Evolutionary conservation across 2,329 filamentous ascomycete genomes (phyloP).

Genomic region (Monilinia fructigena): DNA sequence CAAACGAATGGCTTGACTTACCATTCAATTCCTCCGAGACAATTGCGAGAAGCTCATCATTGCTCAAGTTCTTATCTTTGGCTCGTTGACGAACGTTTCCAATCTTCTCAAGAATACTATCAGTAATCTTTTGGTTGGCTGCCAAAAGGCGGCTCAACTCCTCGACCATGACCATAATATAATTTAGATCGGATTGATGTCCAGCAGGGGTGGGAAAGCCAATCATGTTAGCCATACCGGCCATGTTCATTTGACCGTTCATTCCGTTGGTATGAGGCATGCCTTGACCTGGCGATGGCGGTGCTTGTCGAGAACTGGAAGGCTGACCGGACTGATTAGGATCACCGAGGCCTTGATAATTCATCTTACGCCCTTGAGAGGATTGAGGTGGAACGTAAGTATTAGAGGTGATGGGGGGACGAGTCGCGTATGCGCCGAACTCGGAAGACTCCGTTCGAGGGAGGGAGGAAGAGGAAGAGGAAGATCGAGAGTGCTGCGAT

Average conservation of each 20-base stretch:
- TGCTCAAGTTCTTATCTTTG: slow-evolving; percentile 53
- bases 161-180: slow-evolving; percentile 67
- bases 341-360: slow-evolving; percentile 28
- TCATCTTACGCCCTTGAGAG: slow-evolving; percentile 7
- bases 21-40: slow-evolving; percentile 58
- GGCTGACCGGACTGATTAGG: slow-evolving; percentile 28
- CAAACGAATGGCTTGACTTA: slow-evolving; percentile 37
- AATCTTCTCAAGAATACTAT: slow-evolving; percentile 63
- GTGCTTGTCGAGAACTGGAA: slow-evolving; percentile 36
- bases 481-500: slow-evolving; percentile 10
- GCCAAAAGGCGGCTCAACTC: slow-evolving; percentile 49
- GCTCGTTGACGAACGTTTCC: slow-evolving; percentile 55
- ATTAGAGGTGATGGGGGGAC: neutral
- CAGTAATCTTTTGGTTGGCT: slow-evolving; percentile 57
- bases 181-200: slow-evolving; percentile 66
- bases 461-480: neutral
- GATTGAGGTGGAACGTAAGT: neutral
- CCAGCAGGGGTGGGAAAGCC: slow-evolving; percentile 59
- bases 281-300: slow-evolving; percentile 38
- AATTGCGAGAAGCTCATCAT: slow-evolving; percentile 57
- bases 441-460: slow-evolving; percentile 1
- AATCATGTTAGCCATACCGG: slow-evolving; percentile 38
- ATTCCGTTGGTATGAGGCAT: slow-evolving; percentile 39
- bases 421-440: neutral
- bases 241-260: slow-evolving; percentile 46